Conservation (phyloP, 2,329 filamentous ascomycete species). For the Raffaelea arxii region DNA sequence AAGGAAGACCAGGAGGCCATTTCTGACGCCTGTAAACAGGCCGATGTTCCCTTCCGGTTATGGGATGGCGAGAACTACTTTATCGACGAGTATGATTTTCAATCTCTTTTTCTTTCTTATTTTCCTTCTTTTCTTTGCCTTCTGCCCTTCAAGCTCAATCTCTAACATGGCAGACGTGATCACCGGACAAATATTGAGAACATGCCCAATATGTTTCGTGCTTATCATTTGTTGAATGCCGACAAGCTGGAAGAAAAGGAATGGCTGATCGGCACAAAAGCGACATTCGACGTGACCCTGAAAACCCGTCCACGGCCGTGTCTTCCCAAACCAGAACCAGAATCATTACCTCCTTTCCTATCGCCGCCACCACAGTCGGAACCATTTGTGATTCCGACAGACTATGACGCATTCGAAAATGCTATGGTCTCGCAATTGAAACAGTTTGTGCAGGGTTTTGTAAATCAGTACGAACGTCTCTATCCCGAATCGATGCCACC, state of each 20-base stretch:
- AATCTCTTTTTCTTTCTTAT: background rate
- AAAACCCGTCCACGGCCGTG: slow-evolving; percentile 50
- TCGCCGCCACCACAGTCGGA: slow-evolving; percentile 46
- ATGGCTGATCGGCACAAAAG: too few species aligned
- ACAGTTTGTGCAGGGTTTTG: slow-evolving; percentile 31
- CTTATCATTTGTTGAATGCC: too few species aligned
- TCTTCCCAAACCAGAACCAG: slow-evolving; percentile 40
- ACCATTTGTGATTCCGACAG: slow-evolving; percentile 55
- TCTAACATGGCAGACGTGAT: too few species aligned
- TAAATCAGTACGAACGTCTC: background rate
- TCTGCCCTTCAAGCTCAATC: background rate
- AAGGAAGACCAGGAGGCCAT: slow-evolving; percentile 51
- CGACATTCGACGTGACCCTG: too few species aligned
- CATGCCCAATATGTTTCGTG: too few species aligned
- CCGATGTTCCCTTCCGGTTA: slow-evolving; percentile 49
- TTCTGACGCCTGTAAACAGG: slow-evolving; percentile 38
- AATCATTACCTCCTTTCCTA: slow-evolving; percentile 48
- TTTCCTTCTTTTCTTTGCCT: background rate
- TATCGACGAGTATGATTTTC: slow-evolving; percentile 61
- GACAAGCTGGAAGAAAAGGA: too few species aligned
- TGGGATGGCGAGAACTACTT: slow-evolving; percentile 73
- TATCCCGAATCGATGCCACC: too few species aligned
- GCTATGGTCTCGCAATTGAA: slow-evolving; percentile 49
- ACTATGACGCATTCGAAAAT: slow-evolving; percentile 40
- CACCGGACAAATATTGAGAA: too few species aligned